Conservation (phyloP, 139 green algal species). For the Auxenochlorella protothecoides region DNA sequence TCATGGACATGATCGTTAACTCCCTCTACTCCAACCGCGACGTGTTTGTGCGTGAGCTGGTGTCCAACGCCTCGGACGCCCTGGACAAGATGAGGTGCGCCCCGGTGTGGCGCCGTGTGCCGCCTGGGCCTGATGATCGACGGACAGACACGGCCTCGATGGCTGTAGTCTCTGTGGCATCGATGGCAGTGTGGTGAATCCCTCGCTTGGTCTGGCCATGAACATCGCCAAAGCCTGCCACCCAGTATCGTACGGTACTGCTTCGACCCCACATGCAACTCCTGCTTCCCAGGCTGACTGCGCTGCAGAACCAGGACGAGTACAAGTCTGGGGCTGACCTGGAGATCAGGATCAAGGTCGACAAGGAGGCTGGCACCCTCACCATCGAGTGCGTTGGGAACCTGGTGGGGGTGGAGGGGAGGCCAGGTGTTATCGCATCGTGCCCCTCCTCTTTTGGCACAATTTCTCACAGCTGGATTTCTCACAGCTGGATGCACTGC, state of each 20-base stretch:
- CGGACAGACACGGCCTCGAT: too few relatives aligned
- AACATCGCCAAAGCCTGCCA: too few relatives aligned
- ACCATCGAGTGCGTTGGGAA: slow-evolving; percentile 58
- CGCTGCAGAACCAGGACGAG: not conserved
- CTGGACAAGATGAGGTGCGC: slow-evolving; percentile 91
- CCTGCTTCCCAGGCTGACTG: not conserved
- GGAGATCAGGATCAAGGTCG: slow-evolving; percentile 80
- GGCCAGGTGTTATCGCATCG: too few relatives aligned
- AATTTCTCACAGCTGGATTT: too few relatives aligned
- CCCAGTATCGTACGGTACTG: too few relatives aligned
- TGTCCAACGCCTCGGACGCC: slow-evolving; percentile 89
- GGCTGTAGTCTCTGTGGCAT: too few relatives aligned
- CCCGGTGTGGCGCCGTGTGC: not conserved
- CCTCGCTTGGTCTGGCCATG: too few relatives aligned
- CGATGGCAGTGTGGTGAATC: too few relatives aligned
- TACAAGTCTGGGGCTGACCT: slow-evolving; percentile 48
- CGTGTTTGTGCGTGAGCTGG: slow-evolving; percentile 84
- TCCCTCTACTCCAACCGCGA: slow-evolving; percentile 92
- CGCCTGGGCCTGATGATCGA: not conserved
- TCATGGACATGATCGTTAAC: slow-evolving; percentile 99
- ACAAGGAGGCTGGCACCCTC: slow-evolving; percentile 75
- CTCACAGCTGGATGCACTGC: too few relatives aligned
- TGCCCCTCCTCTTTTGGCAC: too few relatives aligned
- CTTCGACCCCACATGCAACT: slow-evolving; percentile 40
- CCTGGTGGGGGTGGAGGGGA: too few relatives aligned